Conservation (phyloP, 2,329 filamentous ascomycete genomes). For the Pyricularia sp. region DNA sequence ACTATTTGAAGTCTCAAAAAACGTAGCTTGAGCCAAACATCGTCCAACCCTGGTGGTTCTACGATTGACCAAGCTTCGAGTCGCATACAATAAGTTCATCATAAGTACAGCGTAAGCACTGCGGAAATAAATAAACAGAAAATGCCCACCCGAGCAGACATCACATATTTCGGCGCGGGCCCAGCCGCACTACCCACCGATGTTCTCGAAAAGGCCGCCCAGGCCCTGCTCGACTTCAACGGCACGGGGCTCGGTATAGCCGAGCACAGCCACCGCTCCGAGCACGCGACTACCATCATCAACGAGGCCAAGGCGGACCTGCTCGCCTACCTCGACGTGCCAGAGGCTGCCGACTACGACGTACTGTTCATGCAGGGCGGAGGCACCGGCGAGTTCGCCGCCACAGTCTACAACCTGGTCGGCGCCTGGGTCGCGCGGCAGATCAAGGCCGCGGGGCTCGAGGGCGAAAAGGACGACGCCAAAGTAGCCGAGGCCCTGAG, state of each 20-base stretch:
- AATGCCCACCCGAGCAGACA: slow-evolving; percentile 11
- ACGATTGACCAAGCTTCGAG: not conserved
- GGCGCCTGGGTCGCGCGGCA: slow-evolving; percentile 67
- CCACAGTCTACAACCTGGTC: slow-evolving; percentile 73
- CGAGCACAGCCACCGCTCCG: slow-evolving; percentile 81
- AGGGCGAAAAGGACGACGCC: slow-evolving; percentile 16
- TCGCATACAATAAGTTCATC: not conserved
- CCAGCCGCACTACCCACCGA: slow-evolving; percentile 74
- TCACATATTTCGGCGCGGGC: slow-evolving; percentile 63
- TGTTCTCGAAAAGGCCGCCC: slow-evolving; percentile 64
- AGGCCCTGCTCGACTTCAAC: slow-evolving; percentile 71
- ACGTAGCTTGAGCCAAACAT: not conserved
- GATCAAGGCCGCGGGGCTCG: slow-evolving; percentile 42
- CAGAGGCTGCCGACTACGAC: slow-evolving; percentile 50
- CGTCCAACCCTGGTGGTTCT: not conserved
- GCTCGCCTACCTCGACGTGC: slow-evolving; percentile 62
- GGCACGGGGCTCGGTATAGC: slow-evolving; percentile 72
- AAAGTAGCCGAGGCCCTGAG: slow-evolving; percentile 12
- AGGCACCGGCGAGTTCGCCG: slow-evolving; percentile 75
- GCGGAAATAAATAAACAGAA: not conserved
- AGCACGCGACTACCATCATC: slow-evolving; percentile 65
- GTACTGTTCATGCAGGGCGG: slow-evolving; percentile 81
- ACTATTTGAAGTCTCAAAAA: not conserved
- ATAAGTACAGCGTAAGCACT: not conserved
- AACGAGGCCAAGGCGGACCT: slow-evolving; percentile 66